These are phyloP conservation scores for Amanita pallidorosea DNA, from an alignment of 768 basidiomycete genomes.

Conservation along the genomic window DNA sequence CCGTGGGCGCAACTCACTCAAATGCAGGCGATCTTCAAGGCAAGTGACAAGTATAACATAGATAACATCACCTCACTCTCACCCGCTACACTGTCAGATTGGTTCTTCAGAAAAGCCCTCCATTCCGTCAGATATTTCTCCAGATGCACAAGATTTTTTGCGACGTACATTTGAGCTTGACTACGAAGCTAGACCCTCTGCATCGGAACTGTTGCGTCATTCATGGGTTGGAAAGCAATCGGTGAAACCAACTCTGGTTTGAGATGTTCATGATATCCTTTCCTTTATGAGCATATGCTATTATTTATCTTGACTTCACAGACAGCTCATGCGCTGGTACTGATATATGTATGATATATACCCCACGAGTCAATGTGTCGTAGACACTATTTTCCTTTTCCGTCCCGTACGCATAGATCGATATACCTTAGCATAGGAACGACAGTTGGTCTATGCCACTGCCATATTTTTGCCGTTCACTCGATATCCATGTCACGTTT, in stretches of 20 bases:
- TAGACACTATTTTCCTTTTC: not conserved
- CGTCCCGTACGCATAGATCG: not conserved
- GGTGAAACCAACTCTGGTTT: not conserved
- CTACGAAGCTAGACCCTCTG: slow-evolving; percentile 70
- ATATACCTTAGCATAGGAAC: not conserved
- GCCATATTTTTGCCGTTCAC: not conserved
- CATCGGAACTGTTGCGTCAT: slow-evolving; percentile 64
- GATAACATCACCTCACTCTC: not conserved
- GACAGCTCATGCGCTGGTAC: not conserved
- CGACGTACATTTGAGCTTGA: slow-evolving; percentile 80
- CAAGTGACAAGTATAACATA: slow-evolving; percentile 16
- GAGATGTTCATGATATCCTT: not conserved
- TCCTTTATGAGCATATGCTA: not conserved
- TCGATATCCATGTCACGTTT: slow-evolving; percentile 21
- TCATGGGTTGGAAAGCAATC: slow-evolving; percentile 50
- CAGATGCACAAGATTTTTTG: slow-evolving; percentile 83
- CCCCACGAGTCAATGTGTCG: not conserved
- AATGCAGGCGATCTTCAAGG: slow-evolving; percentile 99
- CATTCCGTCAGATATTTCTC: slow-evolving; percentile 85
- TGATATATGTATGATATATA: slow-evolving; percentile 3
- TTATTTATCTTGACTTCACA: slow-evolving; percentile 2
- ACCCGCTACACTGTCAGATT: slow-evolving; percentile 47
- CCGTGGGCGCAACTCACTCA: slow-evolving; percentile 94
- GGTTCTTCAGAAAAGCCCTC: slow-evolving; percentile 82
- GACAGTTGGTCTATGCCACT: not conserved